phyloP scores from a whole-genome alignment of 2,329 filamentous ascomycete species.

The Blastomyces gilchristii region DNA sequence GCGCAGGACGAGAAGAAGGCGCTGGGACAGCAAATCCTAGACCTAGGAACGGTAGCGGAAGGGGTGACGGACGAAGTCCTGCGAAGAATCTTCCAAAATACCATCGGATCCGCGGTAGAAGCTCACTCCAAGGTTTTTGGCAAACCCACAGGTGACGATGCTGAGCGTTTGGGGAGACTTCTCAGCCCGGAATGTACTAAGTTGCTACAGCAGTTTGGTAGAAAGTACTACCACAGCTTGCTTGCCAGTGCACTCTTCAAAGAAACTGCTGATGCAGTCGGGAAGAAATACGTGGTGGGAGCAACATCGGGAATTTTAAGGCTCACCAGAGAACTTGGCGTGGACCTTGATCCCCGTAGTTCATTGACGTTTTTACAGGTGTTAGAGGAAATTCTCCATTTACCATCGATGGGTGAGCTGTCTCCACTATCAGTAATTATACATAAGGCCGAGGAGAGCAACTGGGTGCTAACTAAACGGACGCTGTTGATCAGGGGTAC shows the following conservation, averaged over 20 bases:
- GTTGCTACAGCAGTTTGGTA: conserved; percentile 1
- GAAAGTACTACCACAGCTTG: conserved; percentile 5
- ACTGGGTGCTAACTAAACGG: neutral
- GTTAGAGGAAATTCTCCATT: conserved; percentile 1
- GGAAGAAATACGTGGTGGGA: conserved; percentile 2
- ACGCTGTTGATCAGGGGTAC: neutral
- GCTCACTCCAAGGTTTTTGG: conserved; percentile 4
- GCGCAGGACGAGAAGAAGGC: conserved; percentile 5
- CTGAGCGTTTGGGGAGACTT: conserved; percentile 1
- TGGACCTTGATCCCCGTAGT: neutral
- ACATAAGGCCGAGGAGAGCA: neutral
- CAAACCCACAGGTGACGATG: conserved; percentile 1
- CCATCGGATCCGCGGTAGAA: conserved; percentile 3
- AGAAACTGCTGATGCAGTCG: conserved; percentile 1
- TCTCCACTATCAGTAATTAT: neutral
- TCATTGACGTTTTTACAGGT: conserved; percentile 2
- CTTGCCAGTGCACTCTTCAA: conserved; percentile 5
- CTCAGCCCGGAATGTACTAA: neutral
- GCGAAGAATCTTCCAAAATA: conserved; percentile 1
- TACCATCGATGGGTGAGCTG: neutral
- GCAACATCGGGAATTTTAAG: neutral
- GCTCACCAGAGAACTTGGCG: neutral
- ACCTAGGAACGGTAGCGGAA: conserved; percentile 4
- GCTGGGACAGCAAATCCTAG: conserved; percentile 6
- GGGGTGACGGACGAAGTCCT: conserved; percentile 5